Evolutionary conservation across 2,329 filamentous ascomycete species (phyloP), one percentile per base, ranked within the genome.

Genomic region (Mycosphaerelloides madeirae): DNA sequence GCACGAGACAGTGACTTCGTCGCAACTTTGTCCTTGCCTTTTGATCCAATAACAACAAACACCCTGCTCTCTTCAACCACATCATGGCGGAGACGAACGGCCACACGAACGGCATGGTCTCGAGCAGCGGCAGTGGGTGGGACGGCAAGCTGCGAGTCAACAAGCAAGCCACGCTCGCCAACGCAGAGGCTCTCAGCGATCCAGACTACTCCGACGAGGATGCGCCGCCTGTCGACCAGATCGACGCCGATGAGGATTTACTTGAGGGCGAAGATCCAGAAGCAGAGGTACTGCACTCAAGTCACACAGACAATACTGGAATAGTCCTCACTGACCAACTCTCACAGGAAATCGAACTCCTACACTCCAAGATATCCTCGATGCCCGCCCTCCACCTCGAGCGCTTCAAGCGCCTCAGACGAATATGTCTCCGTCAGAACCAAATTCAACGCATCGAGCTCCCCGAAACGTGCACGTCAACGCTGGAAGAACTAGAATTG

Each of bases 341-440:
- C 25, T 29, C 73, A 16, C 36, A 90, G 69, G 87, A 95, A 60
- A 91, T 98, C 60, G 86, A 93, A 62, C 82, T 90, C 49, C 83
- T 89, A n/a, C 91, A 97, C 66, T 85, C 85, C 43, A 86, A 90
- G 53, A 78, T 98, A 60, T 71, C 77, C 16, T 90, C 87, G 25
- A 85, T 97, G 55, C 71, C 83, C 6, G 81, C 83, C 13, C 78
- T 98, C 16, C 79, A 73, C n/a, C 78, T 98, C 37, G 85, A 90
- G 49, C 82, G 93, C 48, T 97, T 98, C 70, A 77, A 75, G 47
- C 79, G 86, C 43, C 36, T 60, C 28, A 56, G 80, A 71, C 76
- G 85, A 59, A 72, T 98, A 56, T 96, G 91, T 64, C 82, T 98
- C 15, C 88, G 93, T 38, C 91, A 98, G 65, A 98, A 98, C 66